Evolutionary conservation across 805 yeast species (phyloP), one percentile per base, ranked within the genome.

Genomic region (Ogataea methylovora): DNA sequence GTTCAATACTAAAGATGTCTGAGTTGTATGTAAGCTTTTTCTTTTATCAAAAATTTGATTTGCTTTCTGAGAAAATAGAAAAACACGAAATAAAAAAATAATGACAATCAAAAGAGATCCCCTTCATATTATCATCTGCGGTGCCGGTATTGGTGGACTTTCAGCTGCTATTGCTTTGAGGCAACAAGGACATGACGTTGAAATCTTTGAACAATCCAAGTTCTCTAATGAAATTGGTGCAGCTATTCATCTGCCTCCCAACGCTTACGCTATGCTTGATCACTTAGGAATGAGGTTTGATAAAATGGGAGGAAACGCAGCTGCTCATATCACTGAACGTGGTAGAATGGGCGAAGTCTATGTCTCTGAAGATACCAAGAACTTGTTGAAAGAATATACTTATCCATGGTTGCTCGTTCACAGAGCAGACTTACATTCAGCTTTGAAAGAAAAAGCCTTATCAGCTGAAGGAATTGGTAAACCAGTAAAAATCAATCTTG

Each of bases 181-280:
- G 30, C 41, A 49, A 33, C 44, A 34, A 22, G 58, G 58, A 18
- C 56, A 51, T 35, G 38, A 41, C 7, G 57, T 52, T 9, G 45
- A 40, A 18, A 43, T 53, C 13, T 53, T 45, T 35, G 58, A 53
- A 36, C 34, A 56, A 29, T 52, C 52, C 30, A 52, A 52, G 29
- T 53, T 41, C 25, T 54, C 48, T 7, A 57, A 57, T 8, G 58
- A 53, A 36, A 57, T 53, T 9, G 58, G 58, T 11, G 58, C 57
- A 19, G 49, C 58, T 8, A 40, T 54, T 20, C 49, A 54, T 4
- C 50, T 51, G 42, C 58, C 60, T 25, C 51, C 57, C 11, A 54
- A 54, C 32, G 58, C 58, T 7, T 57, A 58, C 2, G 37, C 41
- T 15, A 42, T 50, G 41, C 36, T 54, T 27, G 43, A 46, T 22